Conservation (phyloP, 345 rosid species). For the Hypericum perforatum region DNA sequence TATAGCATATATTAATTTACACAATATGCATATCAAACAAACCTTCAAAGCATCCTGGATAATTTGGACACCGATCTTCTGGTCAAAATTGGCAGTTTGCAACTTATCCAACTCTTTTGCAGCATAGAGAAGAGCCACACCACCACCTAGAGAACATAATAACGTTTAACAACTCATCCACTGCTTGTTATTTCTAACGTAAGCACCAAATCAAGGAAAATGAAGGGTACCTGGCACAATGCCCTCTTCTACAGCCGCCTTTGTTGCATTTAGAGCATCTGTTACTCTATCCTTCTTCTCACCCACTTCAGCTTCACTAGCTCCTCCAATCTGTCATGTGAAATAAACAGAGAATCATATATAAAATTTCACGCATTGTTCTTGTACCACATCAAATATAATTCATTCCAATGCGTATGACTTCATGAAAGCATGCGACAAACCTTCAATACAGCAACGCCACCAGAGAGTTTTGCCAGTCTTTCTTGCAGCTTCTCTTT, state of each 20-base stretch:
- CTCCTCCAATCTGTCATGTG: constrained; percentile 83
- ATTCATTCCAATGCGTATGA: not conserved
- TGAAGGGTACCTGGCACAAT: constrained; percentile 66
- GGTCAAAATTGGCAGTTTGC: constrained; percentile 20
- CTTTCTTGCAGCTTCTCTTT: constrained; percentile 93
- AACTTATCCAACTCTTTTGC: constrained; percentile 20
- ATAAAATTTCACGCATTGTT: constrained; percentile 1
- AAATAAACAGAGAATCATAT: not conserved
- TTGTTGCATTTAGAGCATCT: constrained; percentile 93
- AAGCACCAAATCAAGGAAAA: not conserved
- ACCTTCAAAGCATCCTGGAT: constrained; percentile 28
- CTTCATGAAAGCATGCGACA: not conserved
- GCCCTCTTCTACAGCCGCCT: constrained; percentile 99
- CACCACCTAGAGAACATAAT: constrained; percentile 18
- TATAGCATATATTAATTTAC: not conserved
- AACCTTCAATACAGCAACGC: constrained; percentile 96
- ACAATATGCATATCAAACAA: not conserved
- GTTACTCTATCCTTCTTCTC: constrained; percentile 96
- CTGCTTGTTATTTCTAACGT: not conserved
- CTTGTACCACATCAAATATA: not conserved
- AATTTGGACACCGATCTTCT: constrained; percentile 24
- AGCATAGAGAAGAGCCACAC: constrained; percentile 25
- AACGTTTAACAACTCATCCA: no score
- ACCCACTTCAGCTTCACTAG: constrained; percentile 85
- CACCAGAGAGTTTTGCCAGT: constrained; percentile 90